A percentile compares a stretch with the other conserved stretches of the same genome.
These are phyloP conservation scores for Luffa aegyptiaca DNA, from an alignment of 306 rosid genomes.

Conservation along the genomic window DNA sequence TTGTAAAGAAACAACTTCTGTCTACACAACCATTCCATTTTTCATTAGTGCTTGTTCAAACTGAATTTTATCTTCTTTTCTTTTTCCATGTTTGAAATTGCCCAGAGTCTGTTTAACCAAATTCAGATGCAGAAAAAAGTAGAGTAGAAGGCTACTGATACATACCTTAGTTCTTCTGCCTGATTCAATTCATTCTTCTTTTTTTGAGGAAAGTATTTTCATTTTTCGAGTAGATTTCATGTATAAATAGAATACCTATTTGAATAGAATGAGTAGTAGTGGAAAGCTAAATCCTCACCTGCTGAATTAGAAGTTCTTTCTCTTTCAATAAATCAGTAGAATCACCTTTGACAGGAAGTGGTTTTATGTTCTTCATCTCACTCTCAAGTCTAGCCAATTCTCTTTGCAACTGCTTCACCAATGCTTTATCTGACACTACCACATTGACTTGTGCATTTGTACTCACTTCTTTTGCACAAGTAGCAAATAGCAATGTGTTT, in stretches of 20 bases:
- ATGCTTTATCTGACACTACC: conserved; percentile 64
- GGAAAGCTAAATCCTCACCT: conserved; percentile 34
- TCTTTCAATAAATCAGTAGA: conserved; percentile 47
- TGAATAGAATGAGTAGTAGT: background rate
- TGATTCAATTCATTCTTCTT: background rate
- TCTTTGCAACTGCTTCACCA: conserved; percentile 68
- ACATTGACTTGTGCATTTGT: conserved; percentile 80
- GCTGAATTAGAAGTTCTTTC: conserved; percentile 60
- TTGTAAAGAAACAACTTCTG: background rate
- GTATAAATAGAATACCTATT: background rate
- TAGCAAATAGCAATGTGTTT: conserved; percentile 76
- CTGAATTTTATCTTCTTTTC: background rate
- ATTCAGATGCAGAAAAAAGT: background rate
- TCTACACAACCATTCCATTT: background rate
- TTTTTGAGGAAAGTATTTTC: background rate
- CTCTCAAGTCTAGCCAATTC: conserved; percentile 65
- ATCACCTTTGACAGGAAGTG: conserved; percentile 22
- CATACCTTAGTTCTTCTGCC: background rate
- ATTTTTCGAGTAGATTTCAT: background rate
- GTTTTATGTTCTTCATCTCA: conserved; percentile 40
- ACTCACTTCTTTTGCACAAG: conserved; percentile 75
- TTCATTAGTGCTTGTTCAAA: background rate
- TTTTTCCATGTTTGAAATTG: background rate
- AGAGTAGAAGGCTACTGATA: background rate
- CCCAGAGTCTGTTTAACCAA: background rate